These are phyloP conservation scores for Citrus maxima DNA, from an alignment of 345 rosid species.

Conservation along the genomic window DNA sequence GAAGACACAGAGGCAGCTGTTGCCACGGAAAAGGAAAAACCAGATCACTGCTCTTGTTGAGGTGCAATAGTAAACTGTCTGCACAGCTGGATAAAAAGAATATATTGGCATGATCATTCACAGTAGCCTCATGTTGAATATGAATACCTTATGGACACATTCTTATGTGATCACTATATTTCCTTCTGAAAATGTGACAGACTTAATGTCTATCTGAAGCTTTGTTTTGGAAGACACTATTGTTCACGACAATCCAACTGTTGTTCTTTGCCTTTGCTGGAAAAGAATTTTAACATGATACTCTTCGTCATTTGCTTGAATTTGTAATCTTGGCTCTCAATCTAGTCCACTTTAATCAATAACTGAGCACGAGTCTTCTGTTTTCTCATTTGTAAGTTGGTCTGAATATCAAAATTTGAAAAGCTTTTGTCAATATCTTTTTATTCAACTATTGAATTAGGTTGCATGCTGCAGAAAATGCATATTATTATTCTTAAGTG, in stretches of 20 bases:
- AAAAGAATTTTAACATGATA: not conserved
- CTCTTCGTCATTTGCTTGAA: not conserved
- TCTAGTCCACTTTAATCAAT: not conserved
- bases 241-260: not conserved
- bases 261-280: not conserved
- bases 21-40: slow-evolving; percentile 88
- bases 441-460: not conserved
- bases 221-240: not conserved
- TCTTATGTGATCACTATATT: not conserved
- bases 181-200: too few relatives aligned
- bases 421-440: not conserved
- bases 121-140: slow-evolving; percentile 4
- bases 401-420: not conserved
- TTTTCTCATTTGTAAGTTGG: not conserved
- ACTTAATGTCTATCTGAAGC: too few relatives aligned
- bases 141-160: not conserved
- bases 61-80: slow-evolving; percentile 40
- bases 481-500: not conserved
- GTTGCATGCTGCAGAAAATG: not conserved
- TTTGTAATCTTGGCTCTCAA: not conserved
- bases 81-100: not conserved
- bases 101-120: not conserved
- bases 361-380: not conserved
- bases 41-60: slow-evolving; percentile 91
- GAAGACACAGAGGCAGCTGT: slow-evolving; percentile 91